Percentiles rank a stretch among this genome's conserved stretches.
phyloP scores from a whole-genome alignment of 1,139 yeast species.

The Taphrina sp. region DNA sequence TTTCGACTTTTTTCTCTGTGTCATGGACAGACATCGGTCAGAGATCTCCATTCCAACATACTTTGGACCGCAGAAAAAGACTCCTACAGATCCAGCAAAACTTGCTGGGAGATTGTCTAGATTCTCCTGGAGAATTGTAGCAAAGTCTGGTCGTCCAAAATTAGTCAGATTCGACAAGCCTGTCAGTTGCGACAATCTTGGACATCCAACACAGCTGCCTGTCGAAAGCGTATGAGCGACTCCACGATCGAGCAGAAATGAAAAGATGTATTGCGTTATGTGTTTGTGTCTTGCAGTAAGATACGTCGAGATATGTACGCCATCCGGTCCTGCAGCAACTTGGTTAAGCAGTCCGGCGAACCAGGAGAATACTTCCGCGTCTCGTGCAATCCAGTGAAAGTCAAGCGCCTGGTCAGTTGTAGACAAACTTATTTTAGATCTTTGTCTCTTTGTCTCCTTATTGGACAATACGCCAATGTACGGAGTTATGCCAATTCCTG shows the following conservation, averaged over 20 bases:
- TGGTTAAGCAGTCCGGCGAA: constrained; percentile 10
- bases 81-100: constrained; percentile 9
- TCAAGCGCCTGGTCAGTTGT: neutral
- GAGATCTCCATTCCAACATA: constrained; percentile 15
- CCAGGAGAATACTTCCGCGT: constrained; percentile 8
- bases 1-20: neutral
- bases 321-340: neutral
- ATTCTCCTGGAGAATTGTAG: neutral
- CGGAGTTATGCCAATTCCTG: constrained; percentile 14
- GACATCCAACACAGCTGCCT: neutral
- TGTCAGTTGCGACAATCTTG: constrained; percentile 4
- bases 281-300: constrained; percentile 5
- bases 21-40: constrained; percentile 18
- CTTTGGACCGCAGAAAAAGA: constrained; percentile 22
- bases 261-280: neutral
- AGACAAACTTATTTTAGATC: neutral
- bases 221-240: neutral
- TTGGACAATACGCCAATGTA: neutral
- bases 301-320: constrained; percentile 5
- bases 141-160: constrained; percentile 23
- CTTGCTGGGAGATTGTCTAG: neutral
- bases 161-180: constrained; percentile 12
- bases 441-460: neutral
- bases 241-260: neutral
- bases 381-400: constrained; percentile 25